Conservation (phyloP, 78 protist genomes). For the Capsaspora owczarzaki region DNA sequence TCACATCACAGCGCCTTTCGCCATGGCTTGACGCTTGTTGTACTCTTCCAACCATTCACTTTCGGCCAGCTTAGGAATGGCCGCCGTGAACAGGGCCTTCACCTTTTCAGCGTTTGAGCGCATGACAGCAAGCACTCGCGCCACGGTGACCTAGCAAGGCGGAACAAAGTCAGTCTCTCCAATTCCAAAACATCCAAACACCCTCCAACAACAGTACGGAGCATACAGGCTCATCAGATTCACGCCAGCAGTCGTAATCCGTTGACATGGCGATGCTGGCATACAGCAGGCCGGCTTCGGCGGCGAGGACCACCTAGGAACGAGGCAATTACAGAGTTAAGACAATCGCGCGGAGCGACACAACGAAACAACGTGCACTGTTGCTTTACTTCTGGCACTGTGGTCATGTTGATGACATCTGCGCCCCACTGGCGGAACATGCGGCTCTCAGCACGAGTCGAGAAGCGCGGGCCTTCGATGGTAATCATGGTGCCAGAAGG, state of each 20-base stretch:
- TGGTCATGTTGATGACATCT: slow-evolving; percentile 55
- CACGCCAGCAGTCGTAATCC: slow-evolving; percentile 59
- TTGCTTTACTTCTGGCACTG: slow-evolving; percentile 13
- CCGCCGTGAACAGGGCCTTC: too few relatives aligned
- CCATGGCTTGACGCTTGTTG: too few relatives aligned
- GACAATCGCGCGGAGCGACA: background rate
- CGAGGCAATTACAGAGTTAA: background rate
- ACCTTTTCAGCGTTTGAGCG: too few relatives aligned
- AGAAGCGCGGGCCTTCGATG: slow-evolving; percentile 55
- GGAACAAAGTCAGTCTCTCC: too few relatives aligned
- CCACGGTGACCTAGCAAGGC: too few relatives aligned
- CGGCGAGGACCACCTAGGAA: slow-evolving; percentile 38
- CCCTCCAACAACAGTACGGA: too few relatives aligned
- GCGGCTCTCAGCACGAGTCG: slow-evolving; percentile 37
- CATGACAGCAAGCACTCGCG: too few relatives aligned
- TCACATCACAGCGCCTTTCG: too few relatives aligned
- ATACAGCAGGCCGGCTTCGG: slow-evolving; percentile 43
- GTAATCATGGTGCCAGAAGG: background rate
- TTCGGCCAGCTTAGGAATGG: too few relatives aligned
- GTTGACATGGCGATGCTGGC: slow-evolving; percentile 45
- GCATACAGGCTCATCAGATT: slow-evolving; percentile 1
- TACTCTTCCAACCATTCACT: too few relatives aligned
- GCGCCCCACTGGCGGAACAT: slow-evolving; percentile 37
- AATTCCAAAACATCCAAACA: too few relatives aligned
- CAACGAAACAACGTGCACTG: background rate